These are phyloP conservation scores for Calendula officinalis DNA, from an alignment of 129 eudicot species.

Conservation along the genomic window DNA sequence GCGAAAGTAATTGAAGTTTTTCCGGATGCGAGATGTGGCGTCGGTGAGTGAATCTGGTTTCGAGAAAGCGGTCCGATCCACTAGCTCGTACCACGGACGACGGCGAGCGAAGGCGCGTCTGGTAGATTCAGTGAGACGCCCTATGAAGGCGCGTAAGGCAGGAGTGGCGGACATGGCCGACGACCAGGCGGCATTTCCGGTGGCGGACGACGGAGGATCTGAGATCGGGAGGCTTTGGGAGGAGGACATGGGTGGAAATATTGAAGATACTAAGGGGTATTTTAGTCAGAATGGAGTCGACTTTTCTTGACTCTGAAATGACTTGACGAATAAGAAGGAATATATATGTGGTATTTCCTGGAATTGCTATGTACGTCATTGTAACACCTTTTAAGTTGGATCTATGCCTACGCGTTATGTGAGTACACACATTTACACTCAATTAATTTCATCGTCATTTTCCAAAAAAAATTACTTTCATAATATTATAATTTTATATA, in stretches of 20 bases:
- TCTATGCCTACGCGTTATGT: slow-evolving; percentile 3
- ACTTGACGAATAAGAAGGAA: background rate
- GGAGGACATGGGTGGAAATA: slow-evolving; percentile 19
- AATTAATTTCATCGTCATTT: too few relatives aligned
- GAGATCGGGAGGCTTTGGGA: slow-evolving; percentile 38
- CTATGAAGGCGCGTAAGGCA: slow-evolving; percentile 57
- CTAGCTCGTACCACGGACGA: slow-evolving; percentile 86
- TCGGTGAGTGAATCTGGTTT: slow-evolving; percentile 74
- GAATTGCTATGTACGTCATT: slow-evolving; percentile 19
- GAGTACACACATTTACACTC: too few relatives aligned
- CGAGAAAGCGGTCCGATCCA: slow-evolving; percentile 65
- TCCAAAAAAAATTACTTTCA: too few relatives aligned
- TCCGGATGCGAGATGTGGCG: slow-evolving; percentile 74
- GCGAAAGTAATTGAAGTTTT: slow-evolving; percentile 76
- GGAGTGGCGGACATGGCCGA: slow-evolving; percentile 33
- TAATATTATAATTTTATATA: too few relatives aligned
- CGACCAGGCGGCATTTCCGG: background rate
- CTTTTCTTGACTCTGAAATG: slow-evolving; percentile 24
- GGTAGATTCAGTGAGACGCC: slow-evolving; percentile 58
- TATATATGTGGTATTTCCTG: slow-evolving; percentile 20
- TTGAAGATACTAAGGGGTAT: slow-evolving; percentile 8
- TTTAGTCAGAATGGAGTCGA: slow-evolving; percentile 13
- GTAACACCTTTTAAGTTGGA: slow-evolving; percentile 12
- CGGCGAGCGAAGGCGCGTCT: slow-evolving; percentile 63
- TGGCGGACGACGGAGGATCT: slow-evolving; percentile 19